These are phyloP conservation scores for Iris macrosiphon DNA, from an alignment of 106 monocot species.

Conservation along the genomic window DNA sequence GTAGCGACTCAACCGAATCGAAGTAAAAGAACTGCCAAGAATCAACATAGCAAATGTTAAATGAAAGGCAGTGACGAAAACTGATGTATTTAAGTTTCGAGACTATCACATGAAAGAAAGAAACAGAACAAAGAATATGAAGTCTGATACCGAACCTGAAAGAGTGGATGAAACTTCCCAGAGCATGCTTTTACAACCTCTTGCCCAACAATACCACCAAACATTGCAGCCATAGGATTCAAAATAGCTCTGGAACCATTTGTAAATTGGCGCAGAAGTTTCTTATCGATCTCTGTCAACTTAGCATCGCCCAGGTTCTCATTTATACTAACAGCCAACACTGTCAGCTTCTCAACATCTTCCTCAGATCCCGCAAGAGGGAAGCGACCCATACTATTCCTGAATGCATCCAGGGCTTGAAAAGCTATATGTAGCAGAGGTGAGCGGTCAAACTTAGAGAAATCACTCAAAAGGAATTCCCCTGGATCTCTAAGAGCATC, in stretches of 20 bases:
- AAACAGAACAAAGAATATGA: neutral
- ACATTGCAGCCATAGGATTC: constrained; percentile 75
- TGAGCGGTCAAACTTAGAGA: constrained; percentile 41
- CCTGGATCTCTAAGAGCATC: constrained; percentile 55
- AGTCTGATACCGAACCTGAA: constrained; percentile 48
- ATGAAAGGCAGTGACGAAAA: no score
- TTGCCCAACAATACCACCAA: constrained; percentile 70
- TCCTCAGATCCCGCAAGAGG: constrained; percentile 50
- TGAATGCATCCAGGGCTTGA: constrained; percentile 57
- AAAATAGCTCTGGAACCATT: constrained; percentile 48
- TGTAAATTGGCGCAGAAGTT: constrained; percentile 44
- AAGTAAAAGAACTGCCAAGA: constrained; percentile 62
- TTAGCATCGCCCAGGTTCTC: constrained; percentile 32
- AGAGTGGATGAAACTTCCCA: constrained; percentile 66
- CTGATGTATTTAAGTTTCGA: no score
- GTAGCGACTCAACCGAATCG: constrained; percentile 63
- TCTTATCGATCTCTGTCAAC: constrained; percentile 37
- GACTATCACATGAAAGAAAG: no score
- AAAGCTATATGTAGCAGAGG: constrained; percentile 50
- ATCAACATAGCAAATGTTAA: neutral
- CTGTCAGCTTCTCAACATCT: constrained; percentile 40
- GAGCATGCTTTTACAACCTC: constrained; percentile 66
- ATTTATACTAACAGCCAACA: constrained; percentile 29
- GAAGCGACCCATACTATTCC: constrained; percentile 33
- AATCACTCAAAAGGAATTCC: constrained; percentile 60